These are phyloP conservation scores for Eurotiales sp. DNA, from an alignment of 2,329 filamentous ascomycete genomes.

Conservation along the genomic window DNA sequence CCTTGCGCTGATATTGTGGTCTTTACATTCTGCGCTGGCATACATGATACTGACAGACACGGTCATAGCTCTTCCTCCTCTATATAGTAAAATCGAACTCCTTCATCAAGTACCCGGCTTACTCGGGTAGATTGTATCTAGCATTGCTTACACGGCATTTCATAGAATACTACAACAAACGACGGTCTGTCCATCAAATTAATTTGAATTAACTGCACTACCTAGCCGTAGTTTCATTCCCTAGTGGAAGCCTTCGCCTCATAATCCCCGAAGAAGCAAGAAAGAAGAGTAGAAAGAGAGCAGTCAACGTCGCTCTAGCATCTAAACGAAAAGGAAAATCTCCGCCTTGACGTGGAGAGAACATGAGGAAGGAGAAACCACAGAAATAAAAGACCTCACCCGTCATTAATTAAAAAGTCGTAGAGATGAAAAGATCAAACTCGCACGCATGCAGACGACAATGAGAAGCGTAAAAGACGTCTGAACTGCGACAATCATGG, in stretches of 20 bases:
- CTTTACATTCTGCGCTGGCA: not conserved
- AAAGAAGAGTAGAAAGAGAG: slow-evolving; percentile 3
- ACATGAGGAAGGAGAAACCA: not conserved
- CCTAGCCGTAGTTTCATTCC: not conserved
- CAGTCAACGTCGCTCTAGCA: slow-evolving; percentile 6
- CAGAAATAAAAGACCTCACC: not conserved
- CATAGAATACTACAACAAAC: too few species aligned
- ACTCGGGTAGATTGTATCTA: too few species aligned
- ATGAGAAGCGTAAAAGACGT: not conserved
- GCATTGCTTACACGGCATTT: too few species aligned
- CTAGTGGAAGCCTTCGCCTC: too few species aligned
- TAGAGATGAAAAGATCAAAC: not conserved
- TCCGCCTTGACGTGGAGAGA: too few species aligned
- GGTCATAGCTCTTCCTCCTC: not conserved
- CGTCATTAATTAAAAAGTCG: not conserved
- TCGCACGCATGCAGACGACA: not conserved
- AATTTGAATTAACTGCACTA: not conserved
- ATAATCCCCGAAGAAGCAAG: slow-evolving; percentile 1
- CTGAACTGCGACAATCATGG: not conserved
- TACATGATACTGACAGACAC: too few species aligned
- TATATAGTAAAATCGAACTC: not conserved
- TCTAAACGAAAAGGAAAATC: not conserved
- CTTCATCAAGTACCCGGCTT: too few species aligned
- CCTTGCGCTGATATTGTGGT: not conserved
- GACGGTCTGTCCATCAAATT: not conserved